Percentiles rank a stretch among this genome's conserved stretches.
phyloP scores from a whole-genome alignment of 148 eudicot species.

The Diospyros kaki region DNA sequence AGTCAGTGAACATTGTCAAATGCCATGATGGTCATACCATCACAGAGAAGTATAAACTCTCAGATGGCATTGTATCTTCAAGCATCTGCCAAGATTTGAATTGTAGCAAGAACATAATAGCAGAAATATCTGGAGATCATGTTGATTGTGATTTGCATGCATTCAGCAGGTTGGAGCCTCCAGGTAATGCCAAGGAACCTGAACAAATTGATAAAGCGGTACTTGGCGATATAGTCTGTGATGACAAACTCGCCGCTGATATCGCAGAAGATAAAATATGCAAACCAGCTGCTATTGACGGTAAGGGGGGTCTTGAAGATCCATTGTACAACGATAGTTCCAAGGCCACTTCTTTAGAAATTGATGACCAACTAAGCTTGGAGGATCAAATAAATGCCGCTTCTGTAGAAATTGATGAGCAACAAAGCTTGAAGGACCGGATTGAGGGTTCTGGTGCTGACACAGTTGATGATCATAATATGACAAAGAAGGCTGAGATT shows the following conservation, averaged over 20 bases:
- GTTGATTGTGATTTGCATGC: slow-evolving; percentile 18
- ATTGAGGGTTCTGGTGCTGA: neutral
- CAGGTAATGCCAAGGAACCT: slow-evolving; percentile 11
- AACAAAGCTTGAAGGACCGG: too few species aligned
- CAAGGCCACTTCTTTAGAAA: slow-evolving; percentile 5
- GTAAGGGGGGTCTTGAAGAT: slow-evolving; percentile 11
- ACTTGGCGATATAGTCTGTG: slow-evolving; percentile 24
- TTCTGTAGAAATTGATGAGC: slow-evolving; percentile 2
- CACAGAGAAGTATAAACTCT: slow-evolving; percentile 24
- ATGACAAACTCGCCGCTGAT: slow-evolving; percentile 11
- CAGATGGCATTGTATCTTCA: slow-evolving; percentile 18
- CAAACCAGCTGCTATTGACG: slow-evolving; percentile 12
- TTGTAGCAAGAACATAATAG: slow-evolving; percentile 10
- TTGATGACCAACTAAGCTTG: neutral
- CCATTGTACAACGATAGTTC: slow-evolving; percentile 4
- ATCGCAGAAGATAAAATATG: slow-evolving; percentile 18
- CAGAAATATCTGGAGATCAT: slow-evolving; percentile 20
- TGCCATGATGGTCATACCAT: slow-evolving; percentile 8
- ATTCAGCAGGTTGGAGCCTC: slow-evolving; percentile 19
- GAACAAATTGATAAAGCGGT: slow-evolving; percentile 19
- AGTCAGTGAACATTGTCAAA: slow-evolving; percentile 59
- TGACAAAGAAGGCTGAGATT: slow-evolving; percentile 14
- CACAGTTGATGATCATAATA: slow-evolving; percentile 3
- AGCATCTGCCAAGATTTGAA: slow-evolving; percentile 20
- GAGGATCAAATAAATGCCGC: slow-evolving; percentile 3